phyloP scores from a whole-genome alignment of 1,139 yeast species.

The Debaryomyces udenii region DNA sequence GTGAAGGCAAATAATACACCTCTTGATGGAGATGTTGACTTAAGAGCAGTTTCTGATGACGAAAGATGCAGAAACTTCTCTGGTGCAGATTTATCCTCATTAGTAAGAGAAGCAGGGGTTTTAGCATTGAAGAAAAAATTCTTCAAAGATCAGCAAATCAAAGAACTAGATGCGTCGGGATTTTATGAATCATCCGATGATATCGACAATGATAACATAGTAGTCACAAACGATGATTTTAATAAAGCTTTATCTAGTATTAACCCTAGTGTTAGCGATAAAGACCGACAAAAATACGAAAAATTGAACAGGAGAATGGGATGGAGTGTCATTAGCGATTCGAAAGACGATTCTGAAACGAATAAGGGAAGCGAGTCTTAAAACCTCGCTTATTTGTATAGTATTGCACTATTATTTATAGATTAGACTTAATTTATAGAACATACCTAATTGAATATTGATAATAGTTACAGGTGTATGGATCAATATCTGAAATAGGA shows the following conservation, averaged over 20 bases:
- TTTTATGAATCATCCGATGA: constrained; percentile 37
- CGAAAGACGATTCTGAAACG: constrained; percentile 13
- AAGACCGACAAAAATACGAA: constrained; percentile 79
- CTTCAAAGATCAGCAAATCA: constrained; percentile 52
- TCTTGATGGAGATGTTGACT: constrained; percentile 61
- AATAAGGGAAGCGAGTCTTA: constrained; percentile 4
- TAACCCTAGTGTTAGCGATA: constrained; percentile 89
- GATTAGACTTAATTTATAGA: constrained; percentile 5
- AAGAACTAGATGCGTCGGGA: constrained; percentile 52
- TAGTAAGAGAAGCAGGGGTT: constrained; percentile 92
- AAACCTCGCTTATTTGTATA: constrained; percentile 4
- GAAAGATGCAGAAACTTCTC: constrained; percentile 85
- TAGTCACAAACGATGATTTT: constrained; percentile 70
- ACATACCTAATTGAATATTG: constrained; percentile 1
- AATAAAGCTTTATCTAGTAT: constrained; percentile 69
- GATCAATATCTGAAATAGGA: constrained; percentile 1
- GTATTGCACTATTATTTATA: not conserved
- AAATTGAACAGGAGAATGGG: constrained; percentile 61
- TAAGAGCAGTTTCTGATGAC: constrained; percentile 66
- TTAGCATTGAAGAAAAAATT: constrained; percentile 76
- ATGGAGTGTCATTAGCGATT: constrained; percentile 44
- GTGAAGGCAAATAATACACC: constrained; percentile 78
- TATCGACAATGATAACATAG: constrained; percentile 38
- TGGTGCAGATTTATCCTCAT: constrained; percentile 93
- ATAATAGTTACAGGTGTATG: constrained; percentile 2